Percentiles rank a stretch among this genome's conserved stretches.
Conservation (phyloP, 2,329 filamentous ascomycete genomes). For the Fusarium oxysporum region DNA sequence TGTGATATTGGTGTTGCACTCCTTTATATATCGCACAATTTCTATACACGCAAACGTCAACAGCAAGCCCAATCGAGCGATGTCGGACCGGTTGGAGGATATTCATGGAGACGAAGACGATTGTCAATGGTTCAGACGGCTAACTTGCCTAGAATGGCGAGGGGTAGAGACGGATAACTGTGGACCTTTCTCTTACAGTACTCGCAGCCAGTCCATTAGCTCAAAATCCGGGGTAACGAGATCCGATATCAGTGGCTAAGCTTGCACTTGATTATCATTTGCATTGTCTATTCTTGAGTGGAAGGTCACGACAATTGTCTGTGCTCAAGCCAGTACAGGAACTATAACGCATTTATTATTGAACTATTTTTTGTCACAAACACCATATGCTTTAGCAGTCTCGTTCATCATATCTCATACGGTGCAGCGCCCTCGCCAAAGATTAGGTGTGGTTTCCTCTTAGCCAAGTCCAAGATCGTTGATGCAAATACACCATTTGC, state of each 20-base stretch:
- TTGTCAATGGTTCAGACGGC: conserved; percentile 8
- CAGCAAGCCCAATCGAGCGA: conserved; percentile 29
- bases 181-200: conserved; percentile 16
- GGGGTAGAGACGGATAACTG: conserved; percentile 36
- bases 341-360: neutral
- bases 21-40: neutral
- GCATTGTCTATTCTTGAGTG: neutral
- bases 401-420: conserved; percentile 61
- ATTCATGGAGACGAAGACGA: conserved; percentile 23
- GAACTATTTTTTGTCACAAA: neutral
- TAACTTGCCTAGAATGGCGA: neutral
- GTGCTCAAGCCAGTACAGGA: neutral
- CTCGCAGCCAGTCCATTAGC: neutral
- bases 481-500: conserved; percentile 96
- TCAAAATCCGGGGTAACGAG: neutral
- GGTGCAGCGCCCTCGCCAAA: conserved; percentile 74
- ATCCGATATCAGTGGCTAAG: neutral
- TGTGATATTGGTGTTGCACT: neutral
- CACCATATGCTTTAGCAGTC: neutral
- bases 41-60: neutral
- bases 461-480: conserved; percentile 89
- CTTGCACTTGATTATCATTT: neutral
- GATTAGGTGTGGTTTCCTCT: conserved; percentile 87
- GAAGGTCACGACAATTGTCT: neutral
- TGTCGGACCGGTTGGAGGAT: conserved; percentile 33